phyloP scores from a whole-genome alignment of 139 green algal genomes.

The Mychonastes homosphaera region DNA sequence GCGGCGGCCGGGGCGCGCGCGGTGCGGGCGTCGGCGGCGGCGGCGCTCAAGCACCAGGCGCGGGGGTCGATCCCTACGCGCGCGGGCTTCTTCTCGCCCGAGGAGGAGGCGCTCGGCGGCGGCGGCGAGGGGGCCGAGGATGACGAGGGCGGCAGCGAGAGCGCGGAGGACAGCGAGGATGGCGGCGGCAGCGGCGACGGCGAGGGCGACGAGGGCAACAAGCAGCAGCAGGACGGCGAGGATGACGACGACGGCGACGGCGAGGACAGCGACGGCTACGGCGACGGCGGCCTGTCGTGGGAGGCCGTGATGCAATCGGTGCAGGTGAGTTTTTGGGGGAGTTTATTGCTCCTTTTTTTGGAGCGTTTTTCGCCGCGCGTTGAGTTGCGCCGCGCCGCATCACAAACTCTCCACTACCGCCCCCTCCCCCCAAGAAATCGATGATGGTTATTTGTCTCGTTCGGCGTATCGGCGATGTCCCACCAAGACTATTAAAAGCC shows the following conservation, averaged over 20 bases:
- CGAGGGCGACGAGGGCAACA: neutral
- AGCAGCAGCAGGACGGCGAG: neutral
- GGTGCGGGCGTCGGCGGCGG: conserved; percentile 31
- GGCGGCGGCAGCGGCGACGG: conserved; percentile 5
- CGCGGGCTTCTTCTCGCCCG: conserved; percentile 51
- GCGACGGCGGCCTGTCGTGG: conserved; percentile 68
- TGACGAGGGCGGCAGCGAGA: conserved; percentile 10
- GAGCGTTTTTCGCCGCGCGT: neutral
- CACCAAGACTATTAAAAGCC: conserved; percentile 27
- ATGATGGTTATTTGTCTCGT: conserved; percentile 46
- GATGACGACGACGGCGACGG: conserved; percentile 16
- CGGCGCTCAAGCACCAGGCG: conserved; percentile 39
- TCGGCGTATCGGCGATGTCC: conserved; percentile 39
- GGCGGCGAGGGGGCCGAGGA: neutral
- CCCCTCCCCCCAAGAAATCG: too few species aligned
- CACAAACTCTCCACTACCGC: too few species aligned
- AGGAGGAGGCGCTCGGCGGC: conserved; percentile 35
- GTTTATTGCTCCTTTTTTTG: conserved; percentile 1
- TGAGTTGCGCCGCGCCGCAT: neutral
- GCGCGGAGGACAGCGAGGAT: conserved; percentile 24
- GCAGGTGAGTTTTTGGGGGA: conserved; percentile 23
- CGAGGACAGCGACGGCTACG: conserved; percentile 66
- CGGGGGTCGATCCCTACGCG: conserved; percentile 47
- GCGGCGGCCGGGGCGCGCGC: conserved; percentile 36
- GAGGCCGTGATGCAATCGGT: conserved; percentile 72